Base-by-base conservation (phyloP, 2,329 filamentous ascomycete genomes). In the Byssochlamys sp. region DNA sequence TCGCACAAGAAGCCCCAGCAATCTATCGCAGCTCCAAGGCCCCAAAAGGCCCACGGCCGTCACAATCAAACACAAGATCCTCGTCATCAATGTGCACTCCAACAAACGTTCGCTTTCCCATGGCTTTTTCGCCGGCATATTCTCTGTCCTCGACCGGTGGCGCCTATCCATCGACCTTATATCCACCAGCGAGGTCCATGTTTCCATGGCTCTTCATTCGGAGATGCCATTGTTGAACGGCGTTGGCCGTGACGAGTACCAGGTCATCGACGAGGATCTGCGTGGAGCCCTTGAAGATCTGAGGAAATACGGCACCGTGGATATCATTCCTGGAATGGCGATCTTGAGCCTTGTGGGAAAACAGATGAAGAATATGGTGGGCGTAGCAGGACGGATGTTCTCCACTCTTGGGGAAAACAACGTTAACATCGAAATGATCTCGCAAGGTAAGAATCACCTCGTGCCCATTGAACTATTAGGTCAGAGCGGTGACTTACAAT, bases 381-480 rank as follows among this genome's bases (percentile, higher is more conserved):
- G 94, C 61, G 90, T 99, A 61, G 89, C 89, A 6, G 94, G 94
- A 28, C 86, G 84, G 65, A 97, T 99, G 89, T 97, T 99, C 74
- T 90, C 88, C 53, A 95, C 91, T 1, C 79, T 99, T 19, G 94
- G 94, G 50, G 89, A 96, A 70, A 88, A 96, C 71, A 89, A 89
- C 66, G 86, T 99, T 69, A 99, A 99, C 72, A 90, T 99, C 65
- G 94, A 99, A 77, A 99, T 99, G 94, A 99, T 99, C 65, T 96
- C 90, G 26, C 94, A 99, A 78, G 94, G 94, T 92, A 80, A 68
- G 80, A 61, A 58, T 45, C n/a, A 2, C 24, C 14, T n/a, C 39
- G 19, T 6, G 7, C 9, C n/a, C 6, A 45, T 45, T 45, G 54
- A 25, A 50, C 24, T 24, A 24, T 52, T 33, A 61, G 52, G 64